Conservation (phyloP, 305 asterid genomes). For the Ilex paraguariensis region DNA sequence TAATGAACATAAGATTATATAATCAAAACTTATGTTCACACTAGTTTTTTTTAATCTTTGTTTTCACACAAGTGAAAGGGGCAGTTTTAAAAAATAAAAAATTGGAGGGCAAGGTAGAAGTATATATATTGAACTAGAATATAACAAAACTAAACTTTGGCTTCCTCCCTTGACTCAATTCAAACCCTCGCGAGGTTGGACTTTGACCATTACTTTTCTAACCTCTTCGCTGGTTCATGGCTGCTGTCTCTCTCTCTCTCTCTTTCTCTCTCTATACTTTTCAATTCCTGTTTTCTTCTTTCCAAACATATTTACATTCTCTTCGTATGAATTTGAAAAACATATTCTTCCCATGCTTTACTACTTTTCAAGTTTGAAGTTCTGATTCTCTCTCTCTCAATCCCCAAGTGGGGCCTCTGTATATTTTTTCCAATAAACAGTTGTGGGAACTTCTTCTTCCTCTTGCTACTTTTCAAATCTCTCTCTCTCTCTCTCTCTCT, state of each 20-base stretch:
- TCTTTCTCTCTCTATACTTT: constrained; percentile 20
- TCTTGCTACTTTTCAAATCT: constrained; percentile 15
- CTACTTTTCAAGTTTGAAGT: not conserved
- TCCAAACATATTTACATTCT: constrained; percentile 7
- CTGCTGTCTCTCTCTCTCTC: constrained; percentile 14
- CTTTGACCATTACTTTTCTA: constrained; percentile 59
- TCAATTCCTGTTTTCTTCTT: constrained; percentile 18
- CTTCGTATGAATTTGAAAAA: not conserved
- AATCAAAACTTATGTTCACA: too few species aligned
- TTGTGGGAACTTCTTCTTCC: not conserved
- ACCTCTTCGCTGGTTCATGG: constrained; percentile 6
- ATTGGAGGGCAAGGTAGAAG: too few species aligned
- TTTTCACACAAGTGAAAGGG: too few species aligned
- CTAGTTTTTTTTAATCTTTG: too few species aligned
- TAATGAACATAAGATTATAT: too few species aligned
- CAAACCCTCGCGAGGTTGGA: constrained; percentile 37
- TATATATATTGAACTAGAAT: too few species aligned
- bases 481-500: not conserved
- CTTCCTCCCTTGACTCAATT: constrained; percentile 55
- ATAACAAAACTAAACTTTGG: constrained; percentile 5
- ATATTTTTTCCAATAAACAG: not conserved
- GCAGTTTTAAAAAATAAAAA: too few species aligned
- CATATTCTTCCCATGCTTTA: not conserved
- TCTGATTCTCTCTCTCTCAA: not conserved
- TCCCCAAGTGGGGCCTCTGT: not conserved